Evolutionary conservation across 441 rosid genomes (phyloP).

Genomic region (Metrosideros polymorpha): DNA sequence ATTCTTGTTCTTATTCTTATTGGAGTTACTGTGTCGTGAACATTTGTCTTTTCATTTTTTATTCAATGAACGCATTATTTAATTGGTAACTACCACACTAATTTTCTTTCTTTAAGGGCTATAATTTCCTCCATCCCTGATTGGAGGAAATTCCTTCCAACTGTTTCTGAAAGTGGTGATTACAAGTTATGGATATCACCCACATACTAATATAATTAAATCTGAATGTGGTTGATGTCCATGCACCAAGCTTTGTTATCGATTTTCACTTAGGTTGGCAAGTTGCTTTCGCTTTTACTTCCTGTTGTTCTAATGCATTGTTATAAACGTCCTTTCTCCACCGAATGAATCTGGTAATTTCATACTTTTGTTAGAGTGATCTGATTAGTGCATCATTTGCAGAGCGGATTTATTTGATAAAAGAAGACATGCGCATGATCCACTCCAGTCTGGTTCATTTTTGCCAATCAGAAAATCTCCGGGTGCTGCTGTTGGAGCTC

Average conservation of each 20-base stretch:
- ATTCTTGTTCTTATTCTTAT: background rate
- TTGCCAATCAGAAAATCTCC: constrained; percentile 48
- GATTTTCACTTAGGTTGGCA: background rate
- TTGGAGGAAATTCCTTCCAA: background rate
- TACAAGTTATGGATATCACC: background rate
- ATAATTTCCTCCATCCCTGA: background rate
- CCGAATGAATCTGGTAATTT: background rate
- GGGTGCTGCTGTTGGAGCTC: constrained; percentile 86
- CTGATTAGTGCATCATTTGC: background rate
- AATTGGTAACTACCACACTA: background rate
- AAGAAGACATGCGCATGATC: constrained; percentile 32
- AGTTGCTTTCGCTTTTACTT: background rate
- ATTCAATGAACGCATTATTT: background rate
- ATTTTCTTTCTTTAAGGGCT: background rate
- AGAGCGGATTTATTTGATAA: constrained; percentile 63
- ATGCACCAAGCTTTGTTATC: background rate
- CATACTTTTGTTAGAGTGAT: background rate
- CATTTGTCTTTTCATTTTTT: background rate
- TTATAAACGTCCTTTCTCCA: background rate
- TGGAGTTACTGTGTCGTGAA: background rate
- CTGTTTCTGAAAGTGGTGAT: background rate
- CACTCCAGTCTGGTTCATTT: constrained; percentile 38
- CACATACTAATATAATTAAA: background rate
- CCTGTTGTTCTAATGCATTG: background rate
- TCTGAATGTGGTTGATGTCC: background rate